These are phyloP conservation scores for Microstegium vimineum DNA, from an alignment of 176 grass and related monocot genomes.

Conservation along the genomic window DNA sequence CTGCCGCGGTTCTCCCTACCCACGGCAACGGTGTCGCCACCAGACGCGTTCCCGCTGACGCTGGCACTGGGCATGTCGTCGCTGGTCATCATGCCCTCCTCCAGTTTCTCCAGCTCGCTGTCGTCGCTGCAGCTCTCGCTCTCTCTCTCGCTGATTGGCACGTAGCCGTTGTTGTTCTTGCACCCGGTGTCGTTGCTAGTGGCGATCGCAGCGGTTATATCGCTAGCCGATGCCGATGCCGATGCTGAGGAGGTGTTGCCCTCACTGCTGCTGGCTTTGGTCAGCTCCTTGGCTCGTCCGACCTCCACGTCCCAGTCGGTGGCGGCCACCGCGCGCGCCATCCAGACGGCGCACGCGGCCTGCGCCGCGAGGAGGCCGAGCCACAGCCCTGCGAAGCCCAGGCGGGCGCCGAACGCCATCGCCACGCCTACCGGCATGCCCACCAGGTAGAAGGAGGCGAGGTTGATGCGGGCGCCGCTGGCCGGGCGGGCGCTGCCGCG, in stretches of 20 bases:
- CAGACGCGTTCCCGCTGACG: neutral
- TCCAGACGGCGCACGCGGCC: constrained; percentile 66
- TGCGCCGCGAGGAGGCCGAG: constrained; percentile 87
- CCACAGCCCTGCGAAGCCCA: constrained; percentile 89
- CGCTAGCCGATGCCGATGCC: neutral
- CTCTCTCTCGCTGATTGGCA: constrained; percentile 28
- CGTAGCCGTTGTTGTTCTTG: constrained; percentile 27
- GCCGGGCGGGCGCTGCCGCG: constrained; percentile 71
- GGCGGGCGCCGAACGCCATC: constrained; percentile 51
- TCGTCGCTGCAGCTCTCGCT: neutral
- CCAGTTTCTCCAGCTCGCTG: constrained; percentile 37
- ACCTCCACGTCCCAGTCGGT: constrained; percentile 86
- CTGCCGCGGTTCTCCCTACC: constrained; percentile 18
- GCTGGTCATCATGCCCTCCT: constrained; percentile 38
- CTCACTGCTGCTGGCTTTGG: constrained; percentile 27
- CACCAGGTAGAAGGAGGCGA: constrained; percentile 90
- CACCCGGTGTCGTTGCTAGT: neutral
- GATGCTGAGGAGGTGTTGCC: neutral
- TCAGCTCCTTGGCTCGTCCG: constrained; percentile 63
- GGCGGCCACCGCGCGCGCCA: constrained; percentile 53
- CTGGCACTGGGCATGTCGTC: neutral
- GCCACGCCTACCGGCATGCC: constrained; percentile 91
- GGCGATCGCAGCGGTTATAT: neutral
- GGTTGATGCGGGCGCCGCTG: constrained; percentile 79
- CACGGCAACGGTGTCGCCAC: neutral